Evolutionary conservation across 2,329 filamentous ascomycete species (phyloP).

Genomic region (Shiraia sp.): DNA sequence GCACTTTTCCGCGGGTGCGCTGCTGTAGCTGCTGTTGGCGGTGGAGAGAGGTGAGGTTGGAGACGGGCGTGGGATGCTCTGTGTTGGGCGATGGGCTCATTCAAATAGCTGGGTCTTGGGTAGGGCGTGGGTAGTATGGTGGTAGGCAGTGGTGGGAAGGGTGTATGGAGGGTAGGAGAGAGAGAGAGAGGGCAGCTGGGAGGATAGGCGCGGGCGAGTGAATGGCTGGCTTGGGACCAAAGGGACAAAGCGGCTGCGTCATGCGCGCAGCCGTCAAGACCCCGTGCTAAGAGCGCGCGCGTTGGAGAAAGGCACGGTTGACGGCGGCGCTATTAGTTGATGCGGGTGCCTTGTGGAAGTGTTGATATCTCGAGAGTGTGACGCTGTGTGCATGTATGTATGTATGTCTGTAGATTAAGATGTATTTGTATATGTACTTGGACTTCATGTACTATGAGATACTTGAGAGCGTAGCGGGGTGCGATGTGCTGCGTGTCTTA

Average conservation of each 20-base stretch:
- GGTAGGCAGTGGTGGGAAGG: slow-evolving; percentile 11
- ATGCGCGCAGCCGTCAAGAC: slow-evolving; percentile 16
- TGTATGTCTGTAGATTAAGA: too few species aligned
- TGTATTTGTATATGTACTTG: too few species aligned
- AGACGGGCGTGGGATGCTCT: slow-evolving; percentile 36
- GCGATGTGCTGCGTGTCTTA: too few species aligned
- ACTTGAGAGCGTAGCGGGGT: too few species aligned
- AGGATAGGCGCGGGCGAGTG: slow-evolving; percentile 12
- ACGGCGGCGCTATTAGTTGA: too few species aligned
- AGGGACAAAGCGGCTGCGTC: slow-evolving; percentile 32
- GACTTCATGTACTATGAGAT: too few species aligned
- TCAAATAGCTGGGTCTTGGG: slow-evolving; percentile 31
- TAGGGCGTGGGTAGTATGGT: slow-evolving; percentile 10
- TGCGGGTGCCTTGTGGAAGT: too few species aligned
- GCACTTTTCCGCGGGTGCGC: slow-evolving; percentile 36
- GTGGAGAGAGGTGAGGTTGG: slow-evolving; percentile 41
- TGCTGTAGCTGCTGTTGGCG: slow-evolving; percentile 27
- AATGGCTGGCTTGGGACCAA: slow-evolving; percentile 20
- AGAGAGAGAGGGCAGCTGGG: slow-evolving; percentile 12
- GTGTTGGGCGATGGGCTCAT: slow-evolving; percentile 46
- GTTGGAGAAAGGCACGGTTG: too few species aligned
- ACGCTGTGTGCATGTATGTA: too few species aligned
- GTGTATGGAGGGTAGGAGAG: slow-evolving; percentile 4
- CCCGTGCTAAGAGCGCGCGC: slow-evolving; percentile 21
- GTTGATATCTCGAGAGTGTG: too few species aligned